Base-by-base conservation (phyloP, 495 filamentous ascomycete species). In the Hyaloscypha hepaticicola region DNA sequence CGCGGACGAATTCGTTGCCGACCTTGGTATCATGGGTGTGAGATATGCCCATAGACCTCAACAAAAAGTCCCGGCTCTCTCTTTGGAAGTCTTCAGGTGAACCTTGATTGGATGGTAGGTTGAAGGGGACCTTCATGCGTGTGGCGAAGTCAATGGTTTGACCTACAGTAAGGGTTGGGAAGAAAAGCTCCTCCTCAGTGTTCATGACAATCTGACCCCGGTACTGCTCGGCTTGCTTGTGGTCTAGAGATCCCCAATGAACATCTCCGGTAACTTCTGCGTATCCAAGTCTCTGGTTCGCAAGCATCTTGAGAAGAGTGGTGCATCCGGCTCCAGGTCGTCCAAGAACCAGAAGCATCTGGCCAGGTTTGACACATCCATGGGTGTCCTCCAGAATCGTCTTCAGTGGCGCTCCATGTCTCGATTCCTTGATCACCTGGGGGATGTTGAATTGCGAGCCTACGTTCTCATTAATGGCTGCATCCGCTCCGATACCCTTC, bases 271-370 rank as follows among this genome's bases (percentile, higher is more conserved):
- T 81, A 14, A 96, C 80, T 7, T 79, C 79, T 1, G 90, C 91
- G 69, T 92, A 96, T 41, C 92, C 93, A 69, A 82, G 84, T 7
- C 90, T 82, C 70, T 92, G 89, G 67, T 96, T 96, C 19, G 88
- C 84, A 65, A 97, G 89, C 25, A 87, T 83, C 73, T 95, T 96
- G 24, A 97, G 78, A 69, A 96, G 94, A 0, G 92, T 92, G 0
- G 93, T 93, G 73, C 93, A 97, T 34, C 93, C 93, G 9, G 87
- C 88, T 0, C 93, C 93, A 0, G 93, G 93, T 59, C 90, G 84
- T 12, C 93, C 93, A 22, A 97, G 80, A 11, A 97, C 93, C 22
- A 97, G 77, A 1, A 96, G 81, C 93, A 96, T 96, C 75, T 97
- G 93, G 19, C 93, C 93, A 0, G 90, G 87, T 66, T 87, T 87